Base-by-base conservation (phyloP, 805 yeast species). In the Dipodascus albidus region DNA sequence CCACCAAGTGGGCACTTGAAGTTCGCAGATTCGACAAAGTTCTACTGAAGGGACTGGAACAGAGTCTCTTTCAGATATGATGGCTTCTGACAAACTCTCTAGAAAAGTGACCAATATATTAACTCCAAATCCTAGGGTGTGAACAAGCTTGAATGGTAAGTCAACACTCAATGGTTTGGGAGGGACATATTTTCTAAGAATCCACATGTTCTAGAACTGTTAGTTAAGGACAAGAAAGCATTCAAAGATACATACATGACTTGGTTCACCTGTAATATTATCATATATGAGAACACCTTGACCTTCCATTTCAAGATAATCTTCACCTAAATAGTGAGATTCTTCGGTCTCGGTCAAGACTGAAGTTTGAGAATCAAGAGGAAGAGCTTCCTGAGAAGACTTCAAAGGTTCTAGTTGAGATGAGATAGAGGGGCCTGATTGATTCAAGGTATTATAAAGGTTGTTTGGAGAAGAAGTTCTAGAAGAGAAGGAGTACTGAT, bases 1-100 rank as follows among this genome's bases (percentile, higher is more conserved):
- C 85, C 95, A 93, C 99, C 99, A 93, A 2, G 89, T 85, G 2
- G 96, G 96, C n/a, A 89, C 82, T 50, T 78, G 78, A 27, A 82
- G 81, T 63, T 93, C 99, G 68, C 99, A 93, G 23, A 93, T 89
- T 50, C 96, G 77, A 67, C 99, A 93, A 31, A 93, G 70, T 38
- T 86, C 88, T 54, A 81, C 76, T 22, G 83, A 82, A 1, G 96
- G 96, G n/a, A 80, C 76, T 0, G 96, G 95, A 0, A 87, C 54
- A 23, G 59, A 53, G 22, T 54, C 55, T 74, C 55, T 85, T 59
- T 84, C 85, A 1, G 81, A 73, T 15, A 83, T 73, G 6, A 83
- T 87, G 44, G 76, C 66, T 35, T 82, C 87, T 23, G 84, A 78
- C 3, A 91, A 71, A 54, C 76, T 74, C 49, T 79, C 69, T 50